These are phyloP conservation scores for Xylaria sp. DNA, from an alignment of 2,329 filamentous ascomycete genomes.

Conservation along the genomic window DNA sequence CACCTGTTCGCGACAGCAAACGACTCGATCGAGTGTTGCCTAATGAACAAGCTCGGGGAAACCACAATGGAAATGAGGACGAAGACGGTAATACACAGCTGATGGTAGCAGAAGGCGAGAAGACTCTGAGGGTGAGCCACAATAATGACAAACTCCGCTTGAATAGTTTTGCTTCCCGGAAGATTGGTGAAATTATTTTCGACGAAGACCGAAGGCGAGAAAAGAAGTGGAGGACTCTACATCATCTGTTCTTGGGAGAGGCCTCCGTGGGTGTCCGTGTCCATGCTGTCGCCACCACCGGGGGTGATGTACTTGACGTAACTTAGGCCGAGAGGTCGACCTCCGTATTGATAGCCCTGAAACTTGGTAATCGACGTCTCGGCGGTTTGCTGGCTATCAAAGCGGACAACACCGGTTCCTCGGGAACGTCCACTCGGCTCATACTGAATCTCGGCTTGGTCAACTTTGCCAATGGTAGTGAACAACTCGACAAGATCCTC, in stretches of 20 bases:
- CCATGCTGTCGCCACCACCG: conserved; percentile 75
- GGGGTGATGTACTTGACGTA: conserved; percentile 91
- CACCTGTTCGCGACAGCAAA: not conserved
- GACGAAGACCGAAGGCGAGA: not conserved
- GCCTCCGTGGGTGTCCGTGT: conserved; percentile 74
- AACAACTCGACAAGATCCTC: conserved; percentile 96
- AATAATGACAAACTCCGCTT: not conserved
- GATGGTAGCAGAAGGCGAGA: conserved; percentile 1
- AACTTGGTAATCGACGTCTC: conserved; percentile 97
- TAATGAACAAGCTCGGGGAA: conserved; percentile 3
- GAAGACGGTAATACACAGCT: conserved; percentile 18
- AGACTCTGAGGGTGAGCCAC: not conserved
- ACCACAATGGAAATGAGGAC: conserved; percentile 9
- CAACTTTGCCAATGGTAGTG: conserved; percentile 96
- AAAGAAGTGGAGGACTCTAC: conserved; percentile 53
- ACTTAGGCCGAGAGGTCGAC: conserved; percentile 87
- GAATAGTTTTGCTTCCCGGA: no score
- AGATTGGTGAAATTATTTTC: no score
- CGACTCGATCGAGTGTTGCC: not conserved
- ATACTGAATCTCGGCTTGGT: conserved; percentile 99
- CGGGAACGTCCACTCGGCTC: conserved; percentile 94
- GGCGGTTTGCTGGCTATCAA: conserved; percentile 80
- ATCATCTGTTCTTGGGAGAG: conserved; percentile 99
- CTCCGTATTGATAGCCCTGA: conserved; percentile 96
- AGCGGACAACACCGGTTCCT: conserved; percentile 95